Evolutionary conservation across 495 filamentous ascomycete species (phyloP), one percentile per base, ranked within the genome.

Genomic region (Peziza echinospora): DNA sequence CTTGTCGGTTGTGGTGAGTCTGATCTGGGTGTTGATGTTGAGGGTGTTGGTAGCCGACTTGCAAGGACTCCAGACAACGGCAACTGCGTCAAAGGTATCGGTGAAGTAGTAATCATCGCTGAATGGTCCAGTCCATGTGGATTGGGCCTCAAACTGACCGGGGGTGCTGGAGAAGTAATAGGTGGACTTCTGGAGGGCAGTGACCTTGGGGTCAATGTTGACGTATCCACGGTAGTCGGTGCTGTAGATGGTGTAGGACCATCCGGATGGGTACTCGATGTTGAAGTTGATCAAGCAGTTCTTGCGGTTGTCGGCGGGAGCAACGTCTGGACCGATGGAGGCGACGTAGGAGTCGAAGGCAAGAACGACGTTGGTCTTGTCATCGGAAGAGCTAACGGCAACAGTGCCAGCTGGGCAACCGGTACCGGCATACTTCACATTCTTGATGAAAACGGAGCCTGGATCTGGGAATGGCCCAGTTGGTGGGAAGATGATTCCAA

Each of bases 221-320:
- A 63, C 65, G 52, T 68, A 69, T 48, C 68, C 68, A 52, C 65
- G 65, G 57, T 69, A 71, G 45, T 67, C 61, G 46, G 68, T 67
- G 48, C 61, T 64, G 57, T 69, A 65, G 55, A 72, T 52, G 37
- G 63, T 67, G 59, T 68, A 70, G 55, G 70, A 65, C 60, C 66
- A 72, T 43, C 68, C 69, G 19, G 55, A 55, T 21, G 69, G 69
- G 53, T 70, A 72, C 40, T 59, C 50, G 47, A 72, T 53, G 54
- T 68, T 62, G 47, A 70, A 53, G 56, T 65, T 67, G 43, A 72
- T 57, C 51, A 69, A 64, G 61, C 68, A 72, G 60, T 72, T 69
- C 59, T 64, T 63, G 52, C 67, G 64, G 49, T 56, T 52, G 44
- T 65, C 58, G 24, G 60, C 60, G 17, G 63, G 44, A 17, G 56